Percentiles rank a stretch among this genome's conserved stretches.
phyloP scores from a whole-genome alignment of 345 rosid genomes.

The Rhodamnia argentea region DNA sequence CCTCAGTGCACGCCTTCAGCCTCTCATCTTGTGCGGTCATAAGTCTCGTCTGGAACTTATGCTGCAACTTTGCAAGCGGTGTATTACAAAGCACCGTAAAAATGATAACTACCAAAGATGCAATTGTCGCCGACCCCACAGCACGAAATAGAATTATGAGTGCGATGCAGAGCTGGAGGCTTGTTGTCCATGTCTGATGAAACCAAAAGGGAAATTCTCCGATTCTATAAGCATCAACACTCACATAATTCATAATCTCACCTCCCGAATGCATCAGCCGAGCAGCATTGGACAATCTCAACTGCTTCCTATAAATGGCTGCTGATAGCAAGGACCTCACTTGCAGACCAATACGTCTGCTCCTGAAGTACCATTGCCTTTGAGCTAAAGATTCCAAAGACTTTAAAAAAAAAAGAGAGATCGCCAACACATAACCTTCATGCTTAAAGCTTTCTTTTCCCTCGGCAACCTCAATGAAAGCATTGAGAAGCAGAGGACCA shows the following conservation, averaged over 20 bases:
- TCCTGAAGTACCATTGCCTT: constrained; percentile 88
- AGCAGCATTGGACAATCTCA: constrained; percentile 65
- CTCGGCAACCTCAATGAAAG: constrained; percentile 84
- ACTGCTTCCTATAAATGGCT: constrained; percentile 72
- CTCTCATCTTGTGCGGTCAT: constrained; percentile 82
- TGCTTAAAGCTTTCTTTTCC: constrained; percentile 52
- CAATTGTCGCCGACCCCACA: constrained; percentile 78
- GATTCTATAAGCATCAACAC: constrained; percentile 86
- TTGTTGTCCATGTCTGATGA: constrained; percentile 92
- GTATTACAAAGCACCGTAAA: constrained; percentile 73
- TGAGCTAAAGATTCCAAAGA: constrained; percentile 71
- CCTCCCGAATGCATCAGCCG: constrained; percentile 75
- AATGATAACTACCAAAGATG: constrained; percentile 63
- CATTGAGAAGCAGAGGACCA: constrained; percentile 82
- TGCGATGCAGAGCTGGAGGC: constrained; percentile 73
- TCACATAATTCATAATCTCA: constrained; percentile 86
- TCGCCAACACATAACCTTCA: constrained; percentile 67
- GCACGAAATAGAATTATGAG: constrained; percentile 66
- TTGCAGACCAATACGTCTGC: constrained; percentile 69
- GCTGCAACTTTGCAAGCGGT: constrained; percentile 93
- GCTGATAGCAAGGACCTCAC: constrained; percentile 78
- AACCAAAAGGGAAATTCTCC: constrained; percentile 96
- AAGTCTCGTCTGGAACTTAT: constrained; percentile 62
- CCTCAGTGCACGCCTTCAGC: constrained; percentile 72
- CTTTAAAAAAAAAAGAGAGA: constrained; percentile 53